A percentile compares a stretch with the other conserved stretches of the same genome.
Conservation (phyloP, 2,329 filamentous ascomycete species). For the Claviceps arundinis region DNA sequence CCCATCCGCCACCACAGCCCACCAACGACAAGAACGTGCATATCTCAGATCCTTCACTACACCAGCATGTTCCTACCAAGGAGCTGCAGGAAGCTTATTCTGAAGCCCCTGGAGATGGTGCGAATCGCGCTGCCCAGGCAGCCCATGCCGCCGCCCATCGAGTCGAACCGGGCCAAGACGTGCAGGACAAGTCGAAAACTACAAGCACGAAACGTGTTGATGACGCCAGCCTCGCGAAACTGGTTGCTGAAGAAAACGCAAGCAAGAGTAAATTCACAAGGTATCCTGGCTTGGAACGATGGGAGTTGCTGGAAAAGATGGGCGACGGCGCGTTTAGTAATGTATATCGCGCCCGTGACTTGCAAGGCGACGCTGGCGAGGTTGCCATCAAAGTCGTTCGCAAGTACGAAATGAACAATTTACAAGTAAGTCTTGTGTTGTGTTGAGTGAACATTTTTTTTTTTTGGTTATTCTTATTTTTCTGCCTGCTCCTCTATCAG, state of each 20-base stretch:
- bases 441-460: constrained; percentile 4
- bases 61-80: constrained; percentile 23
- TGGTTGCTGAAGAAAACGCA: constrained; percentile 85
- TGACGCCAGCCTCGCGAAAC: constrained; percentile 64
- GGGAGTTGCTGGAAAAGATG: constrained; percentile 89
- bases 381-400: constrained; percentile 97
- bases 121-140: constrained; percentile 57
- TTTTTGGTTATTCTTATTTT: constrained; percentile 16
- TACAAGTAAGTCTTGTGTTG: constrained; percentile 63
- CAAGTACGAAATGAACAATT: constrained; percentile 97
- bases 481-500: not conserved
- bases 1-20: constrained; percentile 42
- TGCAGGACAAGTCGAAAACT: constrained; percentile 13
- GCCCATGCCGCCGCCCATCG: constrained; percentile 51
- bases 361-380: constrained; percentile 56
- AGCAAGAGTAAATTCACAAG: constrained; percentile 72
- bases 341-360: constrained; percentile 80
- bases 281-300: constrained; percentile 40
- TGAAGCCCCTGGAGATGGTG: constrained; percentile 42
- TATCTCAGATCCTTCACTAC: constrained; percentile 30
- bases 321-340: constrained; percentile 98
- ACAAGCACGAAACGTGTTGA: constrained; percentile 26
- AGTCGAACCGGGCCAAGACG: constrained; percentile 46
- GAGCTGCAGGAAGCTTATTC: constrained; percentile 49
- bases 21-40: constrained; percentile 36